Conservation (phyloP, 1,284 basidiomycete species). For the Malassezia equina region DNA sequence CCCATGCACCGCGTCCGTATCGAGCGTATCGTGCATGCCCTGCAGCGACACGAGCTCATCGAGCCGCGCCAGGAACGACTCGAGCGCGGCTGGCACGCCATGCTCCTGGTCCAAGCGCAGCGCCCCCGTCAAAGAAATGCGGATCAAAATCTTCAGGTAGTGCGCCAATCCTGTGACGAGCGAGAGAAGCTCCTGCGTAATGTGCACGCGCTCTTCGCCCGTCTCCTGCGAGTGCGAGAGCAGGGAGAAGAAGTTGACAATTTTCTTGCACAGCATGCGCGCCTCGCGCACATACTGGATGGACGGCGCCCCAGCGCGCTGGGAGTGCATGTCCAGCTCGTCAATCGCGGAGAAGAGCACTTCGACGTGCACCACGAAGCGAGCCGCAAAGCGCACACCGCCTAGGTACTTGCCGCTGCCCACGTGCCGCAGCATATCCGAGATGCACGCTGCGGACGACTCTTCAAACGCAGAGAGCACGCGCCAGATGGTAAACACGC, state of each 20-base stretch:
- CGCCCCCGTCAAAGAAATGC: conserved; percentile 89
- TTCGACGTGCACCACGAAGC: conserved; percentile 96
- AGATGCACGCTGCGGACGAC: conserved; percentile 96
- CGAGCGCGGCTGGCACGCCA: conserved; percentile 68
- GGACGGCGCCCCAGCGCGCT: conserved; percentile 60
- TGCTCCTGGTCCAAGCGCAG: conserved; percentile 89
- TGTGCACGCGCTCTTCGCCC: conserved; percentile 75
- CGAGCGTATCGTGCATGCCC: conserved; percentile 38
- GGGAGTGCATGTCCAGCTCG: conserved; percentile 82
- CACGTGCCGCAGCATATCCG: conserved; percentile 90
- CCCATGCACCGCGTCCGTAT: conserved; percentile 35
- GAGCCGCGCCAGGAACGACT: conserved; percentile 79
- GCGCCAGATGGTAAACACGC: conserved; percentile 98
- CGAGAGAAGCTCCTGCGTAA: conserved; percentile 94
- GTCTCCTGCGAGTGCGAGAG: conserved; percentile 93
- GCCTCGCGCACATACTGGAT: conserved; percentile 97
- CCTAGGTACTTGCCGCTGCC: conserved; percentile 91
- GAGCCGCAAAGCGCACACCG: conserved; percentile 93
- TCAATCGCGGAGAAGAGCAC: conserved; percentile 95
- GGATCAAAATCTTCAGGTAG: conserved; percentile 97
- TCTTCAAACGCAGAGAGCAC: conserved; percentile 97
- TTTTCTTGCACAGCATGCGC: conserved; percentile 95
- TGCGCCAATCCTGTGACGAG: conserved; percentile 95
- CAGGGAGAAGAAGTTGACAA: conserved; percentile 93
- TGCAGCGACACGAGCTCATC: conserved; percentile 47